Percentiles rank a stretch among this genome's conserved stretches.
phyloP scores from a whole-genome alignment of 2,329 filamentous ascomycete genomes.

The Paecilomyces niveus region DNA sequence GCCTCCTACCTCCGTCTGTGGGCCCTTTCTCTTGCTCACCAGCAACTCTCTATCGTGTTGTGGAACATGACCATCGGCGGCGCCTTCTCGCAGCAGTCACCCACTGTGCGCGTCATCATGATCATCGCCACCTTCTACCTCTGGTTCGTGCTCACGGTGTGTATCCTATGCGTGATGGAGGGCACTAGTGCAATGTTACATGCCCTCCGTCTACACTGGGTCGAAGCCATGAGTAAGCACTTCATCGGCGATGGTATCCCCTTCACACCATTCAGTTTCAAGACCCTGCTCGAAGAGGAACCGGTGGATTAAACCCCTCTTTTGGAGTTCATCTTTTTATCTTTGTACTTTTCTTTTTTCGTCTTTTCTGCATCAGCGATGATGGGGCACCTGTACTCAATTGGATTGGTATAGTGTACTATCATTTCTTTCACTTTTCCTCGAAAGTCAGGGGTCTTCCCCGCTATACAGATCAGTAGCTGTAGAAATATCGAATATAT shows the following conservation, averaged over 20 bases:
- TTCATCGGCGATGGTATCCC: constrained; percentile 84
- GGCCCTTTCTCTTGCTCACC: constrained; percentile 94
- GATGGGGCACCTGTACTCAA: neutral
- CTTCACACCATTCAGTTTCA: constrained; percentile 86
- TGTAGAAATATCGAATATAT: constrained; percentile 1
- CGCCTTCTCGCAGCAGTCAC: constrained; percentile 58
- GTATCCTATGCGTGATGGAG: constrained; percentile 87
- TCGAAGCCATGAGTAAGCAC: constrained; percentile 96
- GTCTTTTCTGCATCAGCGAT: constrained; percentile 8
- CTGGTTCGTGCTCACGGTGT: constrained; percentile 81
- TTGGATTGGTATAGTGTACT: constrained; percentile 4
- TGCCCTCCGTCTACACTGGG: constrained; percentile 86
- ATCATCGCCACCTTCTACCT: constrained; percentile 76
- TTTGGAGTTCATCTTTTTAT: neutral
- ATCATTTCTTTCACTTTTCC: neutral
- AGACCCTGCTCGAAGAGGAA: constrained; percentile 76
- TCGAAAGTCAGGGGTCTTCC: neutral
- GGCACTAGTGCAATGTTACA: constrained; percentile 95
- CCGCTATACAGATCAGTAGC: neutral
- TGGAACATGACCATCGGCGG: constrained; percentile 92
- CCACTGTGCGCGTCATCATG: constrained; percentile 66
- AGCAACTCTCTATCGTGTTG: constrained; percentile 91
- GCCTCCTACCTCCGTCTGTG: constrained; percentile 97
- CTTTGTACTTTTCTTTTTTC: constrained; percentile 6
- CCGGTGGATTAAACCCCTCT: constrained; percentile 33